Evolutionary conservation across 163 green algal species (phyloP).

Genomic region (Chlorella variabilis): DNA sequence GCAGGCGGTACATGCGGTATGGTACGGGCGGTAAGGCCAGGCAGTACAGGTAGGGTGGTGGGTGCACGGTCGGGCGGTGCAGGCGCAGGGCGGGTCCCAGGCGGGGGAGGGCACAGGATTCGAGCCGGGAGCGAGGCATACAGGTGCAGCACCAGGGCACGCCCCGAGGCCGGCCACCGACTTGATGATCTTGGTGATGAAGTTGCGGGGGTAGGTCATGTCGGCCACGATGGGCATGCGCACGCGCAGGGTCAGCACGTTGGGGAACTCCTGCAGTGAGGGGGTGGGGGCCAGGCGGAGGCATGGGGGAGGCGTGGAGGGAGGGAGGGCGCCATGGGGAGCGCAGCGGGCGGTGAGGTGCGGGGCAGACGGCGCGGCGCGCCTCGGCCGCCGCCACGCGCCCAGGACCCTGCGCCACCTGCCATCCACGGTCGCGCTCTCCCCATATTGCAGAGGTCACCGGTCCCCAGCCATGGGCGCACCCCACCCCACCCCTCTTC

Average conservation of each 20-base stretch:
- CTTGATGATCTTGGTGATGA: constrained; percentile 99
- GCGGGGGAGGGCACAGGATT: not conserved
- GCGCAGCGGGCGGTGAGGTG: not conserved
- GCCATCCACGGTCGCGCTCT: no score
- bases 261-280: constrained; percentile 78
- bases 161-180: constrained; percentile 50
- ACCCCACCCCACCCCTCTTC: no score
- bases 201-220: constrained; percentile 95
- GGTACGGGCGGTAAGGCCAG: not conserved
- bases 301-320: not conserved
- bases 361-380: no score
- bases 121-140: not conserved
- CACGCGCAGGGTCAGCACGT: constrained; percentile 94
- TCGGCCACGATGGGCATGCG: constrained; percentile 97
- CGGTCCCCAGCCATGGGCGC: no score
- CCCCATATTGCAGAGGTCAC: no score
- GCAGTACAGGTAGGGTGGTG: not conserved
- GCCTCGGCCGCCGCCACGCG: no score
- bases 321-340: not conserved
- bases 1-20: not conserved
- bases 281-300: not conserved
- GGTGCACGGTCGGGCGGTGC: no score
- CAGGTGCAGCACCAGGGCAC: not conserved
- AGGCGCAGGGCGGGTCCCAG: no score
- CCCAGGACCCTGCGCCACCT: no score